Base-by-base conservation (phyloP, 129 eudicot genomes). In the Sambucus nigra region DNA sequence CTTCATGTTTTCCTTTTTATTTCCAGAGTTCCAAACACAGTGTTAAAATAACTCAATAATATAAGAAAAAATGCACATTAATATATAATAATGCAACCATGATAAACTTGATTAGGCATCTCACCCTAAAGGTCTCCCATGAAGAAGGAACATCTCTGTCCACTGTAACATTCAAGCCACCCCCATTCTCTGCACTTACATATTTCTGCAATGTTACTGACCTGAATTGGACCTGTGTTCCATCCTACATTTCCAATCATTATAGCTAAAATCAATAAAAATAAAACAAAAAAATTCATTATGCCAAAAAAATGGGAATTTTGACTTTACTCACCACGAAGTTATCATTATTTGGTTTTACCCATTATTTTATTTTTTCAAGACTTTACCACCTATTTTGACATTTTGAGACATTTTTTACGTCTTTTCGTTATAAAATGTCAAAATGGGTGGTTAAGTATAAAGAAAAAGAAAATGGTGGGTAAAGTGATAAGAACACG, bases 111-210 rank as follows among this genome's bases (percentile, higher is more conserved):
- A 21, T 8, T 15, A 41, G 39, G 48, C 20, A 60, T 52, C 76
- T 62, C 56, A 84, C 94, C 76, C 75, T 65, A 64, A 84, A 84
- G 46, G 94, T 76, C 39, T 84, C 94, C 94, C 94, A 84, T n/a
- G 69, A 28, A 45, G 69, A 60, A 26, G 94, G 76, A 47, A 47
- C 13, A 45, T 76, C 88, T 59, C 69, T 70, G 49, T 75, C 78
- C 16, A 76, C 84, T 3, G 76, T 46, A 31, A 84, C 64, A 28
- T 63, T 55, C 42, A 58, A 51, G 9, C 84, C 84, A 7, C 94
- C 94, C 23, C 94, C 94, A 69, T 84, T 79, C 11, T 73, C 79
- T 25, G 81, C 84, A 55, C 76, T 69, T 4, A 84, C 69, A 53
- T 76, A 84, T 63, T 63, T 84, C 25, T 73, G 65, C 60, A 59